Evolutionary conservation across 225 moss, liverwort and hornwort genomes (phyloP), one percentile per base, ranked within the genome.

Genomic region (Straminergon stramineum): DNA sequence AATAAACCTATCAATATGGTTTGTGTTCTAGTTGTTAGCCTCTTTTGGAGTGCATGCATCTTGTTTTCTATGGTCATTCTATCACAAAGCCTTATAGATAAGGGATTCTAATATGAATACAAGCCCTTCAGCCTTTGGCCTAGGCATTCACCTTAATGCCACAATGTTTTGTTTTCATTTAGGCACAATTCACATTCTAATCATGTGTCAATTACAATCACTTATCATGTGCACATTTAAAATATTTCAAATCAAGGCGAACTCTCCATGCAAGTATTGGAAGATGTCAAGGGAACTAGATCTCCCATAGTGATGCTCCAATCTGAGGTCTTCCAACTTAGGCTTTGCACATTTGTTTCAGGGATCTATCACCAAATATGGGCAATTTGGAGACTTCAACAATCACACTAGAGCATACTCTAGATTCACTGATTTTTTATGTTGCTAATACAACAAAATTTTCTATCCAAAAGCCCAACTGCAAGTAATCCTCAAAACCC

Each of bases 261-360:
- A 19, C 1, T 35, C 11, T 35, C 11, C 1, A 67, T 1, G 0
- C 11, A 35, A 19, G 11, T 1, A 35, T 11, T 67, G 0, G 3
- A 67, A 35, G 35, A 67, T 67, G 35, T 35, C 0, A 0, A 30
- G 16, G 9, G 17, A 28, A 1, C 3, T 45, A 45, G 1, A 45
- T 74, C 3, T 43, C 2, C 5, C 0, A 5, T 26, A 43, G 5
- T 1, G 0, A 7, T 71, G 4, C 3, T 71, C 1, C 0, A 1
- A 9, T 71, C 2, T 0, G 1, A 9, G 71, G 7, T 71, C 39
- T 71, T 41, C 7, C 0, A 24, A 15, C 3, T 41, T 5, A 26
- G 1, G 9, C 2, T 71, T 1, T 41, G 0, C 1, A 39, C 10
- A 14, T 39, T 70, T 4, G 7, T 24, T 5, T 41, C 5, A 43